These are phyloP conservation scores for Hyaloscypha hepaticicola DNA, from an alignment of 495 filamentous ascomycete genomes.

Conservation along the genomic window DNA sequence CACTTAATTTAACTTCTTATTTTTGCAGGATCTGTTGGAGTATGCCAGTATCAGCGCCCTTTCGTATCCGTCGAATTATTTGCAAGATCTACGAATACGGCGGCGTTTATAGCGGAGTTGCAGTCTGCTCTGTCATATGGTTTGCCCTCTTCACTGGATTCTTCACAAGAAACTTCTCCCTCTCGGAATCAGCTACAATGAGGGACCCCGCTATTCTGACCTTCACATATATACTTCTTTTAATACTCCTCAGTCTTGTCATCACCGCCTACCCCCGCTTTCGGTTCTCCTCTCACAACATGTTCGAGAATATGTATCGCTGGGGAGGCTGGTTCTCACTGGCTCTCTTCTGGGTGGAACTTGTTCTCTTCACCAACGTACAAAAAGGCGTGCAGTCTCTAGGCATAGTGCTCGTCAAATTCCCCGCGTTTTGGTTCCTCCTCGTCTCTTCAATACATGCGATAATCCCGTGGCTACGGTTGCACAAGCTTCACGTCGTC, in stretches of 20 bases:
- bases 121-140: conserved; percentile 67
- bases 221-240: conserved; percentile 42
- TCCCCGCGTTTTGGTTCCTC: conserved; percentile 70
- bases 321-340: conserved; percentile 64
- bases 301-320: conserved; percentile 66
- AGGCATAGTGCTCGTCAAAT: conserved; percentile 45
- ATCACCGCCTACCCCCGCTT: conserved; percentile 51
- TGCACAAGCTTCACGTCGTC: conserved; percentile 58
- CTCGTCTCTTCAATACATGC: conserved; percentile 57
- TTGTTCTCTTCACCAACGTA: conserved; percentile 37
- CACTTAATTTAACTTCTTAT: neutral
- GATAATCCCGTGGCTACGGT: conserved; percentile 66
- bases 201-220: conserved; percentile 28
- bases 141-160: conserved; percentile 52
- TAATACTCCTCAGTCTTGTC: conserved; percentile 44
- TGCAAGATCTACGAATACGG: conserved; percentile 79
- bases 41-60: conserved; percentile 57
- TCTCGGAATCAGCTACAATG: conserved; percentile 33
- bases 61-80: conserved; percentile 60
- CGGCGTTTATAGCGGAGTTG: conserved; percentile 72
- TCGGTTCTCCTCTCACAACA: conserved; percentile 56
- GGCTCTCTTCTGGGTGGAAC: conserved; percentile 58
- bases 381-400: conserved; percentile 7
- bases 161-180: conserved; percentile 42
- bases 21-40: conserved; percentile 45